Percentiles rank a stretch among this genome's conserved stretches.
Evolutionary conservation across 2,329 filamentous ascomycete species (phyloP).

Genomic region (Colletotrichum sansevieriae): DNA sequence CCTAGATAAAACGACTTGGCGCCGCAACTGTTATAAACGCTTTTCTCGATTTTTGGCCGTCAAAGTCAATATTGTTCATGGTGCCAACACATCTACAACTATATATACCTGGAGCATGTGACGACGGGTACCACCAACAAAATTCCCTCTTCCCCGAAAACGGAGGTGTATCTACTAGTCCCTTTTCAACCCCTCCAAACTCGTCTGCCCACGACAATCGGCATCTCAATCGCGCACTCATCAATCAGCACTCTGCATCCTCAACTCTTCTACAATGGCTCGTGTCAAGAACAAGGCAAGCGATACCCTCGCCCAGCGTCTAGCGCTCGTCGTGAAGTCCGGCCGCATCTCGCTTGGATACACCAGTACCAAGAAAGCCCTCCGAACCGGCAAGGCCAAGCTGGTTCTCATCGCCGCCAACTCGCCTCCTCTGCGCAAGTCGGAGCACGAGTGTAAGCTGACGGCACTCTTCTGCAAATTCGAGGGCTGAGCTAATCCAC

Average conservation of each 20-base stretch:
- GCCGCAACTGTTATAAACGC: too few species aligned
- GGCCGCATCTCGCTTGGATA: conserved; percentile 7
- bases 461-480: background rate
- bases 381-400: conserved; percentile 16
- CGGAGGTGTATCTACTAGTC: too few species aligned
- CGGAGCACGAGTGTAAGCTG: conserved; percentile 8
- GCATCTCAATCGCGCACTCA: too few species aligned
- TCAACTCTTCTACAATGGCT: conserved; percentile 3
- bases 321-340: conserved; percentile 14
- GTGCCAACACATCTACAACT: too few species aligned
- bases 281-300: conserved; percentile 16
- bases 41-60: too few species aligned
- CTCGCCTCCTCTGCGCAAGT: conserved; percentile 9
- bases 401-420: conserved; percentile 16
- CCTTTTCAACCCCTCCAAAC: background rate
- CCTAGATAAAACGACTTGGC: too few species aligned
- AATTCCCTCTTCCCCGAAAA: too few species aligned
- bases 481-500: background rate
- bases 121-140: background rate
- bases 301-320: conserved; percentile 15
- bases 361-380: conserved; percentile 2
- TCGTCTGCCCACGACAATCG: too few species aligned
- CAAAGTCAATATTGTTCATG: too few species aligned
- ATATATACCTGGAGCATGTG: too few species aligned
- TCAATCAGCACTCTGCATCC: background rate